Percentiles rank a stretch among this genome's conserved stretches.
Conservation (phyloP, 2,329 filamentous ascomycete genomes). For the Lecanoromycetidae sp. region DNA sequence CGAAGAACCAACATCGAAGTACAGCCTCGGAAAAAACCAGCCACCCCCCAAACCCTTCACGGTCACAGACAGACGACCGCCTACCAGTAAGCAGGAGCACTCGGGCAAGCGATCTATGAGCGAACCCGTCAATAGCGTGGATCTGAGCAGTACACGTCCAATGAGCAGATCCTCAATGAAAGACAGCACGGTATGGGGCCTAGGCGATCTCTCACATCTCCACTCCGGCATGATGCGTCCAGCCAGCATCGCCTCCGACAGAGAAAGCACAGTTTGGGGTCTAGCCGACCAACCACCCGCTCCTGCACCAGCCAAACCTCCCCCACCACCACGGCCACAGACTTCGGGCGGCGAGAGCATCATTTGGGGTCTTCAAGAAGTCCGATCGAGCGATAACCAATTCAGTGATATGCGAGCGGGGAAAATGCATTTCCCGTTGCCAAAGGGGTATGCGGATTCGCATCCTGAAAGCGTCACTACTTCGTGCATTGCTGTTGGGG, state of each 20-base stretch:
- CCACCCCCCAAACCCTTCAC: not conserved
- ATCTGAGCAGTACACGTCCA: not conserved
- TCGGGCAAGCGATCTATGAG: too few species aligned
- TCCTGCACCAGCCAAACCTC: too few species aligned
- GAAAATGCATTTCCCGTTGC: too few species aligned
- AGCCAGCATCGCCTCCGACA: not conserved
- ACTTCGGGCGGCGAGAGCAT: too few species aligned
- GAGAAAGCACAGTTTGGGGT: conserved; percentile 6
- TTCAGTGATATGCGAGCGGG: too few species aligned
- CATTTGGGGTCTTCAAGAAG: too few species aligned
- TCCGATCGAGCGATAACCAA: too few species aligned
- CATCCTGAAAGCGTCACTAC: not conserved
- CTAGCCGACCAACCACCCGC: not conserved
- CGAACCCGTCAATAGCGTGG: too few species aligned
- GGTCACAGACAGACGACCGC: too few species aligned
- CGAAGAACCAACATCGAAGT: not conserved
- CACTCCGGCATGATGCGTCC: not conserved
- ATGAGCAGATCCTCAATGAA: not conserved
- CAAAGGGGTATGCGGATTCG: too few species aligned
- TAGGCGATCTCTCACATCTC: conserved; percentile 2
- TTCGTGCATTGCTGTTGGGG: not conserved
- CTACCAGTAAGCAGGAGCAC: too few species aligned
- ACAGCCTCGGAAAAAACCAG: not conserved
- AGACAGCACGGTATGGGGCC: conserved; percentile 6
- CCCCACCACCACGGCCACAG: not conserved